These are phyloP conservation scores for Microbotryum scabiosae DNA, from an alignment of 1,284 basidiomycete species.

Conservation along the genomic window DNA sequence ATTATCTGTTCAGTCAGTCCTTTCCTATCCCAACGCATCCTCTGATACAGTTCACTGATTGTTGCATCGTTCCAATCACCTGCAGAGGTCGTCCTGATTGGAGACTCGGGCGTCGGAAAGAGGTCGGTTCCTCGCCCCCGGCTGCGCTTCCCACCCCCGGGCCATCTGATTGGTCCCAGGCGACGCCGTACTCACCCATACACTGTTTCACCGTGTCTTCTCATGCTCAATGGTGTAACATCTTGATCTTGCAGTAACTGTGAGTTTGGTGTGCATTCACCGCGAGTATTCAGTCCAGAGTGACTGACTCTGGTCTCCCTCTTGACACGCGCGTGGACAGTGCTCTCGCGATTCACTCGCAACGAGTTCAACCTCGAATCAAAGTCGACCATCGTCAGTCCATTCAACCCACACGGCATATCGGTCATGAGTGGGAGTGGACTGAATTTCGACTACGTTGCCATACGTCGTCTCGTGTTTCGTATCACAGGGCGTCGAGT, in stretches of 20 bases:
- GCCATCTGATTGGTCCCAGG: no score
- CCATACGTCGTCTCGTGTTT: no score
- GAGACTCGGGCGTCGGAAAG: slow-evolving; percentile 98
- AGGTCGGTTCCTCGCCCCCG: slow-evolving; percentile 46
- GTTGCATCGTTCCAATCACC: not conserved
- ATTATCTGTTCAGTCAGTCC: slow-evolving; percentile 80
- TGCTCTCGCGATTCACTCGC: slow-evolving; percentile 84
- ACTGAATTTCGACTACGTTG: no score
- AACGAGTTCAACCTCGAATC: slow-evolving; percentile 99
- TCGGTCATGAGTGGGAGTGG: no score
- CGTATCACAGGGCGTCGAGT: slow-evolving; percentile 63
- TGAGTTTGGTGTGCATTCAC: slow-evolving; percentile 30
- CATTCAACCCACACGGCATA: not conserved
- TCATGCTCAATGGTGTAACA: not conserved
- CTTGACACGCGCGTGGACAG: slow-evolving; percentile 33
- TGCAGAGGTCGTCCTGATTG: slow-evolving; percentile 84
- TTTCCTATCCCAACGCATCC: not conserved
- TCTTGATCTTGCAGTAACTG: slow-evolving; percentile 39
- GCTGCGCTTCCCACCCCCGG: no score
- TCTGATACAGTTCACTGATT: not conserved
- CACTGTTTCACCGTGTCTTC: not conserved
- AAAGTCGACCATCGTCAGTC: slow-evolving; percentile 82
- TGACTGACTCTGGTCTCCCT: not conserved
- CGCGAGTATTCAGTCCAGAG: not conserved
- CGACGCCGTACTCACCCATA: no score